These are phyloP conservation scores for Elsinoe australis DNA, from an alignment of 2,329 filamentous ascomycete genomes.

Conservation along the genomic window DNA sequence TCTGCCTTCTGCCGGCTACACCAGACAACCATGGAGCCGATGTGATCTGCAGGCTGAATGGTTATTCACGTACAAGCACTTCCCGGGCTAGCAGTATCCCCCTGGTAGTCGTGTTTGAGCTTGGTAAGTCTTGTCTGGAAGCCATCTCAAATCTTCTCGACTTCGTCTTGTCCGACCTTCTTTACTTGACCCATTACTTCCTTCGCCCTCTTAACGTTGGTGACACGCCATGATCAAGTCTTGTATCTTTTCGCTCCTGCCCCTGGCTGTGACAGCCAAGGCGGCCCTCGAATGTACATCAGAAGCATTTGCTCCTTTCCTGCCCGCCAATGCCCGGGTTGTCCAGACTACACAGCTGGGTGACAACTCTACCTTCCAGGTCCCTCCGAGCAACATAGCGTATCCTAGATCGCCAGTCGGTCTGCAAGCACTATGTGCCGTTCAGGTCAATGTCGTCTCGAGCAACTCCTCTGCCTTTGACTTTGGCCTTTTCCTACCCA, in stretches of 20 bases:
- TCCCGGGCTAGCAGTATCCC: too few species aligned
- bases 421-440: conserved; percentile 27
- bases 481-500: conserved; percentile 30
- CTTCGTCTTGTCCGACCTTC: too few species aligned
- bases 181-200: too few species aligned
- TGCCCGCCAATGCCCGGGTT: conserved; percentile 32
- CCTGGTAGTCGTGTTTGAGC: not conserved
- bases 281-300: conserved; percentile 28
- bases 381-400: conserved; percentile 33
- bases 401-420: conserved; percentile 35
- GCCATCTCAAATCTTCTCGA: not conserved
- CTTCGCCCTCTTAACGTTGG: too few species aligned
- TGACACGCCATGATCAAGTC: conserved; percentile 7
- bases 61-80: too few species aligned
- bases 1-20: too few species aligned
- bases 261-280: not conserved
- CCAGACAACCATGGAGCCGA: too few species aligned
- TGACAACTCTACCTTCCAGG: conserved; percentile 34
- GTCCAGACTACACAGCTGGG: conserved; percentile 30
- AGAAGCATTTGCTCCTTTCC: conserved; percentile 28
- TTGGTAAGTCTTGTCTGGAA: not conserved
- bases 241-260: not conserved
- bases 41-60: too few species aligned
- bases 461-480: conserved; percentile 26
- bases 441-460: conserved; percentile 28